Evolutionary conservation across 208 protist species (phyloP), one percentile per base, ranked within the genome.

Genomic region (Leishmania amazonensis): DNA sequence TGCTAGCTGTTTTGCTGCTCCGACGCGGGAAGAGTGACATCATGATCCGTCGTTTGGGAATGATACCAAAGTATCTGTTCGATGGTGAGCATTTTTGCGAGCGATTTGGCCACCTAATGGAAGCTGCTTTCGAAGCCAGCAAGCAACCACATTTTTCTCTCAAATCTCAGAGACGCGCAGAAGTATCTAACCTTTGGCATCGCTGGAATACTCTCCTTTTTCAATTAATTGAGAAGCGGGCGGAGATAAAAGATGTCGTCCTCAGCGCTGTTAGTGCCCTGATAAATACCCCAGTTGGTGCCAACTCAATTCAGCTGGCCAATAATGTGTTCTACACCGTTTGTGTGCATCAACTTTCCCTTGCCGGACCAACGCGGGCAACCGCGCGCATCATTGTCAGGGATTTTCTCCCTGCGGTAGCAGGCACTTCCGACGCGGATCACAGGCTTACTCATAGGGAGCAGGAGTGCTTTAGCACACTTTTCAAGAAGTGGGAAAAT

Each of bases 401-500:
- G n/a, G 78, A 81, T 42, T 11, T 88, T 38, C 80, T 84, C 35
- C 60, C 17, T 21, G 53, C 45, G 2, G 67, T 81, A 8, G 68
- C 65, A 35, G 78, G 81, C 24, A 8, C 53, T 71, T 35, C 8
- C 35, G 40, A 51, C 58, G 19, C 3, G 8, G n/a, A 64, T 2
- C 40, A 72, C 4, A 19, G 7, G 21, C 40, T 83, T 40, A 81
- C 68, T 7, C 45, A 11, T 24, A 57, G 64, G 47, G 82, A 85
- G 42, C 58, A 81, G 2, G 19, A 53, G 13, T 81, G 76, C 77
- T 78, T 85, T 47, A 40, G 35, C 35, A 60, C 49, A 49, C 15
- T 85, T 65, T 85, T 85, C 40, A n/a, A 57, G n/a, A 74, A 79
- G 60, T 95, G 91, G 89, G 78, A 81, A 38, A 77, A 81, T 76